A percentile compares a stretch with the other conserved stretches of the same genome.
Conservation (phyloP, 768 basidiomycete species). For the Tylopilus plumbeoviolaceoides region DNA sequence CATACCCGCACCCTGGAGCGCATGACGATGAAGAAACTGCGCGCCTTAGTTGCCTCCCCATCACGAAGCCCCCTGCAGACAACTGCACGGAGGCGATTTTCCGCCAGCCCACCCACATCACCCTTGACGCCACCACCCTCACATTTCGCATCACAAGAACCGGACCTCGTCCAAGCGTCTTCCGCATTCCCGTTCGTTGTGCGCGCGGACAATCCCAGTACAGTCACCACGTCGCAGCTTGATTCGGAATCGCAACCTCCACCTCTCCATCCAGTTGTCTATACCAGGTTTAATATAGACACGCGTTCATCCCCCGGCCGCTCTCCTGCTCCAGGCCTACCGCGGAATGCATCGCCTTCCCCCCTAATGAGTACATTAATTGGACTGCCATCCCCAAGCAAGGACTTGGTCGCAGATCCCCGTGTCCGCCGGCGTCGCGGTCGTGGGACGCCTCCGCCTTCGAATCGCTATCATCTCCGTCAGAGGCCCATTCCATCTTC, state of each 20-base stretch:
- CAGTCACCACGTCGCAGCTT: slow-evolving; percentile 35
- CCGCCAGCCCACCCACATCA: slow-evolving; percentile 23
- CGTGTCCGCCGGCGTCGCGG: slow-evolving; percentile 10
- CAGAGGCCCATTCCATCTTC: slow-evolving; percentile 23
- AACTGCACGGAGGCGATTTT: slow-evolving; percentile 5
- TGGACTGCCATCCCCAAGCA: slow-evolving; percentile 9
- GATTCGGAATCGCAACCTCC: slow-evolving; percentile 31
- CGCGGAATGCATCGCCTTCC: slow-evolving; percentile 6
- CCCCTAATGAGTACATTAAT: slow-evolving; percentile 3
- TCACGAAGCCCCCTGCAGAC: slow-evolving; percentile 6
- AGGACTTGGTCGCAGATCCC: slow-evolving; percentile 2
- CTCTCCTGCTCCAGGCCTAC: slow-evolving; percentile 5
- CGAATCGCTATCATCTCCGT: slow-evolving; percentile 29
- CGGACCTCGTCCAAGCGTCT: slow-evolving; percentile 48
- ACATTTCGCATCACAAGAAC: slow-evolving; percentile 38
- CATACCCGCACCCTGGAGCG: slow-evolving; percentile 20
- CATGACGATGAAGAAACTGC: slow-evolving; percentile 12
- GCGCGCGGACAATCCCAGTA: slow-evolving; percentile 31
- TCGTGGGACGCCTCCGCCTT: slow-evolving; percentile 7
- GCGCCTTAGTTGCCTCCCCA: slow-evolving; percentile 10
- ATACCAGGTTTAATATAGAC: slow-evolving; percentile 36
- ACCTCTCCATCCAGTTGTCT: slow-evolving; percentile 31
- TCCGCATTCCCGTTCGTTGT: slow-evolving; percentile 27
- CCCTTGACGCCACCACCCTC: slow-evolving; percentile 29
- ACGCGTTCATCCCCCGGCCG: slow-evolving; percentile 7